Conservation (phyloP, 1,139 yeast species). For the Diutina ranongensis region DNA sequence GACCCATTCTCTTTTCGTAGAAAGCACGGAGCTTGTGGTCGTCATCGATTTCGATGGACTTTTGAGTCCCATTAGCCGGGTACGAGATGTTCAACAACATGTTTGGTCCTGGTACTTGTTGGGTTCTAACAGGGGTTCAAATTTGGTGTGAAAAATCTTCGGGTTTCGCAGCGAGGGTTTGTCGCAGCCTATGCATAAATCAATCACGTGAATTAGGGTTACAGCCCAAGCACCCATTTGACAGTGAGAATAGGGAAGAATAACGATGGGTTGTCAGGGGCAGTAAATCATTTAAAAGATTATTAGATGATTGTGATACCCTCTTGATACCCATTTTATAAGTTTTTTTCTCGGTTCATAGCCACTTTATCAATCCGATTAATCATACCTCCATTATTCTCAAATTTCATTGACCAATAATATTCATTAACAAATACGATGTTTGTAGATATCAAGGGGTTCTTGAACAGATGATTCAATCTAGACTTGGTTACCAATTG, state of each 20-base stretch:
- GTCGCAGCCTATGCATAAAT: background rate
- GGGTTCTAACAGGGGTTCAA: background rate
- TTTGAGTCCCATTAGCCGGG: slow-evolving; percentile 99
- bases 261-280: no score
- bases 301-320: no score
- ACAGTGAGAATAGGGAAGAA: background rate
- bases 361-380: no score
- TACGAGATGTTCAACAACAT: slow-evolving; percentile 91
- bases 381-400: no score
- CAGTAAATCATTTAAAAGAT: no score
- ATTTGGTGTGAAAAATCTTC: background rate
- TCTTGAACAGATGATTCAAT: no score
- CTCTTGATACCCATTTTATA: no score
- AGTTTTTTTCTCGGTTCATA: no score
- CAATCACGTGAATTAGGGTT: slow-evolving; percentile 2
- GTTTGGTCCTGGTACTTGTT: background rate
- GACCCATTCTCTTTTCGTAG: slow-evolving; percentile 99
- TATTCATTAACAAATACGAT: no score
- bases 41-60: slow-evolving; percentile 94
- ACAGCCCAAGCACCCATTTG: background rate
- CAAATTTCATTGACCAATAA: no score
- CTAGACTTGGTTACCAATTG: no score
- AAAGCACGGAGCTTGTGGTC: slow-evolving; percentile 98
- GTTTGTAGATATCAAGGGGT: no score
- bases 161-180: background rate